A percentile compares a stretch with the other conserved stretches of the same genome.
These are phyloP conservation scores for Phytophthora kernoviae DNA, from an alignment of 352 stramenopile genomes.

Conservation along the genomic window DNA sequence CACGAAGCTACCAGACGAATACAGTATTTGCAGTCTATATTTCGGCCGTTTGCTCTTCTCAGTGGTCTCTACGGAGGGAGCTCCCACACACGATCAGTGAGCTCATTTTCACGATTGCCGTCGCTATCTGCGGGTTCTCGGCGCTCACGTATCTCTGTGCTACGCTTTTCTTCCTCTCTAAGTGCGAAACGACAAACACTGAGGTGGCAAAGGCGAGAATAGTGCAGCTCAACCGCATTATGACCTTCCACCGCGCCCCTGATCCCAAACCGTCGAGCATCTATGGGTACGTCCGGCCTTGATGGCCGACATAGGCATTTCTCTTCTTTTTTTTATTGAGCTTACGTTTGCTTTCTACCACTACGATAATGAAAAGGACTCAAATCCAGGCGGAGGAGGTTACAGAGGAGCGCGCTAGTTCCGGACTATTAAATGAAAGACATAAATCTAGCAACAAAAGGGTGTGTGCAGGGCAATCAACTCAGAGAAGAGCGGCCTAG, in stretches of 20 bases:
- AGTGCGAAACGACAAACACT: constrained; percentile 53
- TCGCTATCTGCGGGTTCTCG: constrained; percentile 53
- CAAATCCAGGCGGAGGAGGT: not conserved
- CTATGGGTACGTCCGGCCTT: constrained; percentile 37
- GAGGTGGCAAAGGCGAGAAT: constrained; percentile 54
- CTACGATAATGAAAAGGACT: constrained; percentile 10
- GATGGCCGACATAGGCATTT: constrained; percentile 17
- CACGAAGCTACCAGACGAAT: constrained; percentile 10
- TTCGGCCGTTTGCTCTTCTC: constrained; percentile 60
- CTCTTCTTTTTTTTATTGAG: constrained; percentile 39
- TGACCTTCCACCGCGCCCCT: constrained; percentile 55
- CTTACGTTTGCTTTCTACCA: no score
- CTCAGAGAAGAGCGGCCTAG: no score
- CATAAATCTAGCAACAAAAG: not conserved
- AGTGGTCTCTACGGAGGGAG: constrained; percentile 60
- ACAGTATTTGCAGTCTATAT: constrained; percentile 56
- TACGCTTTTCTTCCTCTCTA: constrained; percentile 73
- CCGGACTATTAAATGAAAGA: not conserved
- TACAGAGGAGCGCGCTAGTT: not conserved
- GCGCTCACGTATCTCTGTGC: constrained; percentile 68
- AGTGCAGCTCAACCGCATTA: constrained; percentile 62
- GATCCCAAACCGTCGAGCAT: constrained; percentile 49
- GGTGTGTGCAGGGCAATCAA: not conserved
- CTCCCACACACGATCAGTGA: constrained; percentile 40
- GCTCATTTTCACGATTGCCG: constrained; percentile 61